These are phyloP conservation scores for Climacium dendroides DNA, from an alignment of 225 moss, liverwort and hornwort species.

Conservation along the genomic window DNA sequence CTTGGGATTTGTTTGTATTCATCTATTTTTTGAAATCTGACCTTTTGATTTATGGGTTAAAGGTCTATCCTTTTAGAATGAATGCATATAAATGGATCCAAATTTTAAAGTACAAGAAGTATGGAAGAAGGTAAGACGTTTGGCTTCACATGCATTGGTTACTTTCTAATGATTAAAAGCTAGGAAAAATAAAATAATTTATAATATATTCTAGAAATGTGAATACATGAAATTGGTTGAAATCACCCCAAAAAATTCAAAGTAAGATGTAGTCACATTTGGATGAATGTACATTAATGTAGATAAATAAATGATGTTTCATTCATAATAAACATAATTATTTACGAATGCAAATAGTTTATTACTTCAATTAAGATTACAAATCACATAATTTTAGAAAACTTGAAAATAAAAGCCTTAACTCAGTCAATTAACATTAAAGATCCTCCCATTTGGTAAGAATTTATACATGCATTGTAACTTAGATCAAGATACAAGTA, in stretches of 20 bases:
- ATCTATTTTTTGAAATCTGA: background rate
- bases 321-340: background rate
- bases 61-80: background rate
- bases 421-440: rapidly evolving
- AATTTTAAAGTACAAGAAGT: background rate
- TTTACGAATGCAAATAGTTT: background rate
- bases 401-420: background rate
- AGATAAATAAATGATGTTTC: background rate
- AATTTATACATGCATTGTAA: background rate
- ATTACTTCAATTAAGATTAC: rapidly evolving
- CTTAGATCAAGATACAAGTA: background rate
- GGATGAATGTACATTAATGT: background rate
- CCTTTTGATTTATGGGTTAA: too few species aligned
- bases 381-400: background rate
- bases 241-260: background rate
- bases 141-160: background rate
- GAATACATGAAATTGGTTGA: background rate
- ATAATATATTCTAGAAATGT: background rate
- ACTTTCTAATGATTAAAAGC: too few species aligned
- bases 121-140: background rate
- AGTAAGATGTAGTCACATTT: background rate
- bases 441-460: background rate
- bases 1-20: rapidly evolving
- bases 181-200: background rate
- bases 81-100: background rate